Percentiles rank a stretch among this genome's conserved stretches.
Evolutionary conservation across 305 asterid genomes (phyloP).

Genomic region (Rubia peregrina): DNA sequence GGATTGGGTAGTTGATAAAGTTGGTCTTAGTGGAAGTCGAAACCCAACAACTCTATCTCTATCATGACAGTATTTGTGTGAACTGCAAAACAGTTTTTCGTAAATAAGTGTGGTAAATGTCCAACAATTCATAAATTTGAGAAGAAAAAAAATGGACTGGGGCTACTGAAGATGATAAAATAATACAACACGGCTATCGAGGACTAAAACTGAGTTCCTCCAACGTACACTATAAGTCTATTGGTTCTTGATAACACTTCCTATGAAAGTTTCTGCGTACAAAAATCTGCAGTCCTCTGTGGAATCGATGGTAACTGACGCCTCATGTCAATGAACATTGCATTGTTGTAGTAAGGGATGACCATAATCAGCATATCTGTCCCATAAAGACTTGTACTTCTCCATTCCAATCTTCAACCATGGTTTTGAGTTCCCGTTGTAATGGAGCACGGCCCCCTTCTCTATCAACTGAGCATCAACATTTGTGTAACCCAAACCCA

Average conservation of each 20-base stretch:
- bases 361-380: constrained; percentile 50
- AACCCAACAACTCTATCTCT: not conserved
- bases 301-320: constrained; percentile 2
- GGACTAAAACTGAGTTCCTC: not conserved
- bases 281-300: constrained; percentile 11
- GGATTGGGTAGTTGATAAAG: no score
- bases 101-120: not conserved
- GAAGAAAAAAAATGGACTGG: not conserved
- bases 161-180: not conserved
- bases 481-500: constrained; percentile 41
- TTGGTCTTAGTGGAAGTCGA: no score
- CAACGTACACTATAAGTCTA: not conserved
- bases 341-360: constrained; percentile 57
- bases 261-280: constrained; percentile 1
- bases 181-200: not conserved
- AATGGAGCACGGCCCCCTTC: constrained; percentile 38
- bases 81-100: not conserved
- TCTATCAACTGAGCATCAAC: constrained; percentile 32
- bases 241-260: constrained; percentile 3
- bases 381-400: constrained; percentile 45
- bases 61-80: not conserved
- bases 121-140: not conserved
- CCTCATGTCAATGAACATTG: constrained; percentile 40
- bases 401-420: constrained; percentile 44
- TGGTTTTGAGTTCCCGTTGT: constrained; percentile 38